Evolutionary conservation across 2,329 filamentous ascomycete genomes (phyloP).

Genomic region (Diaporthe australafricana): DNA sequence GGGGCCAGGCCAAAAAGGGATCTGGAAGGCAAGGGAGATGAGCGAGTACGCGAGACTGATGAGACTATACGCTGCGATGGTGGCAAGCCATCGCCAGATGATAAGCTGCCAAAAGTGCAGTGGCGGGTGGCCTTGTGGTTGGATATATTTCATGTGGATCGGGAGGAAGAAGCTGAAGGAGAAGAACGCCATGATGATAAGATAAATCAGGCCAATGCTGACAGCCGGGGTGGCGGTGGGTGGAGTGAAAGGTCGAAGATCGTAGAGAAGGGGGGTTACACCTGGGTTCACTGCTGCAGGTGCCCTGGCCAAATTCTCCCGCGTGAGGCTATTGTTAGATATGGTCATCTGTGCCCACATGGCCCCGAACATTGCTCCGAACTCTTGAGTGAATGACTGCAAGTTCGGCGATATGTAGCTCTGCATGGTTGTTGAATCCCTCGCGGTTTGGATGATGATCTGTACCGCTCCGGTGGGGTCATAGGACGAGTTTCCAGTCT

Average conservation of each 20-base stretch:
- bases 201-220: slow-evolving; percentile 72
- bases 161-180: slow-evolving; percentile 74
- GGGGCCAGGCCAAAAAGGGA: slow-evolving; percentile 66
- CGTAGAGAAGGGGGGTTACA: slow-evolving; percentile 50
- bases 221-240: slow-evolving; percentile 67
- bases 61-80: slow-evolving; percentile 68
- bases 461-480: slow-evolving; percentile 70
- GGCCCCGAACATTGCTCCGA: slow-evolving; percentile 60
- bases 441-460: slow-evolving; percentile 64
- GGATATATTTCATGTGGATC: slow-evolving; percentile 69
- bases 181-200: slow-evolving; percentile 77
- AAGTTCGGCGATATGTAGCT: slow-evolving; percentile 66
- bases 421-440: slow-evolving; percentile 66
- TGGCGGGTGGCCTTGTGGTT: slow-evolving; percentile 64
- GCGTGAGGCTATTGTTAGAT: slow-evolving; percentile 50
- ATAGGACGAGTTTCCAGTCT: slow-evolving; percentile 67
- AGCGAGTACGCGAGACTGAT: slow-evolving; percentile 72
- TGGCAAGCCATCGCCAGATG: slow-evolving; percentile 68
- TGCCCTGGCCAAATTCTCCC: slow-evolving; percentile 45
- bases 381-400: slow-evolving; percentile 56
- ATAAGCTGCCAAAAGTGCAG: slow-evolving; percentile 69
- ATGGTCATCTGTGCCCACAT: slow-evolving; percentile 55
- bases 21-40: slow-evolving; percentile 72
- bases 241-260: slow-evolving; percentile 70
- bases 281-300: slow-evolving; percentile 48